Base-by-base conservation (phyloP, 1,284 basidiomycete species). In the Ustilago bromivora region DNA sequence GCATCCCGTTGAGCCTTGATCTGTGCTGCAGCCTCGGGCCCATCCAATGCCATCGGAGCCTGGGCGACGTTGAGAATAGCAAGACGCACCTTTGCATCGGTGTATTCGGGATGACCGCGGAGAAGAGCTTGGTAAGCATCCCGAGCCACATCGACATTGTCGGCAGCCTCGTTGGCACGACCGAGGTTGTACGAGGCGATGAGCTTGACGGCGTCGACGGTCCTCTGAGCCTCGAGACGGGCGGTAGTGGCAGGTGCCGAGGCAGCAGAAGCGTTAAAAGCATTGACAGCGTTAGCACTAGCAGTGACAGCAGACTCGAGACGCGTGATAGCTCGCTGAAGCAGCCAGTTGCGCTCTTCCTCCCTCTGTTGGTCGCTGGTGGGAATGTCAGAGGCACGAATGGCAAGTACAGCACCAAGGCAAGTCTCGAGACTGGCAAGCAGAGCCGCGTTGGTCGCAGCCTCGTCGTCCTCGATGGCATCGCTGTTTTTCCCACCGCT, bases 11-110 rank as follows among this genome's bases (percentile, higher is more conserved):
- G 68, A 5, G 69, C 58, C 23, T 76, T 78, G 58, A 63, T 35
- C 40, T 57, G 61, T 36, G 75, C 69, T 4, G 64, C 49, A 4
- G 61, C 64, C 19, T 71, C 71, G 7, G 67, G 47, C 12, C 72
- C 66, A 3, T 35, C 36, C 28, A 59, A 43, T 35, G 52, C 51
- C 15, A 60, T 59, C 0, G 69, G 68, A 23, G 68, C 61, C 11
- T 76, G 63, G 23, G 76, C 76, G 10, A 76, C 71, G 57, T 83
- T 71, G 55, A 85, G 74, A 54, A 82, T 70, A 0, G 84, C 84
- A 32, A 82, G 71, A n/a, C 84, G 83, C 17, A 84, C 81, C 28
- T 82, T 83, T 54, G 84, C 84, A 55, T 85, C 83, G 13, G 81
- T 80, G 54, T 84, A 86, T 68, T 85, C 84, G n/a, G 84, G 81